These are phyloP conservation scores for Gardenia jasminoides DNA, from an alignment of 257 asterid species.

Conservation along the genomic window DNA sequence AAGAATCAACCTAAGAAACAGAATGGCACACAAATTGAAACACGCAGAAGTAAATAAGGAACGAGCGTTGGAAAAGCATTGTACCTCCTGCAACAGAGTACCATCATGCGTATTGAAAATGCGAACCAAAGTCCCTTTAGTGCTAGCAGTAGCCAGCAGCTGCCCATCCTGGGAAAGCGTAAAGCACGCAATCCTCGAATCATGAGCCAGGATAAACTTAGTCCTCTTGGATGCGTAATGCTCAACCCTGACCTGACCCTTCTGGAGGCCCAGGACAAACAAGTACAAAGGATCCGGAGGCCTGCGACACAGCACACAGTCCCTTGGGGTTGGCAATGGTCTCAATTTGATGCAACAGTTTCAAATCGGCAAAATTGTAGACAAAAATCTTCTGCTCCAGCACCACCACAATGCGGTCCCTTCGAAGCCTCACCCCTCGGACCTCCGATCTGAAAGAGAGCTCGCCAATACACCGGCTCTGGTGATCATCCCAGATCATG, in stretches of 20 bases:
- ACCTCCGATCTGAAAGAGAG: conserved; percentile 83
- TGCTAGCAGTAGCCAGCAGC: conserved; percentile 83
- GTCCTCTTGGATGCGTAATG: conserved; percentile 75
- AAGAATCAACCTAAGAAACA: conserved; percentile 3
- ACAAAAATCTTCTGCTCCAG: conserved; percentile 87
- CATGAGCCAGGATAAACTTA: conserved; percentile 77
- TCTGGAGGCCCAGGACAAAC: conserved; percentile 87
- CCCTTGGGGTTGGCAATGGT: conserved; percentile 94
- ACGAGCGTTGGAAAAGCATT: neutral
- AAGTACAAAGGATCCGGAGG: conserved; percentile 63
- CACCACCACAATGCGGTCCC: conserved; percentile 75
- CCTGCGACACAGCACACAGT: conserved; percentile 82
- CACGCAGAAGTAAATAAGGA: neutral
- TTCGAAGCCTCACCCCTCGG: conserved; percentile 65
- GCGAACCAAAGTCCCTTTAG: conserved; percentile 81
- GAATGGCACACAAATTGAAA: neutral
- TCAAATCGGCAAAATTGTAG: conserved; percentile 82
- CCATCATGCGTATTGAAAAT: conserved; percentile 75
- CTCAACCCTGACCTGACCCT: conserved; percentile 92
- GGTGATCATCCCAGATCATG: conserved; percentile 98
- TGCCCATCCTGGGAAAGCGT: conserved; percentile 81
- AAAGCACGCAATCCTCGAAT: conserved; percentile 73
- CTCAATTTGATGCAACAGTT: conserved; percentile 85
- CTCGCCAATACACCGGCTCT: conserved; percentile 79
- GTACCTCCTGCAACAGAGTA: conserved; percentile 84